These are phyloP conservation scores for Beauveria australis DNA, from an alignment of 2,329 filamentous ascomycete species.

Conservation along the genomic window DNA sequence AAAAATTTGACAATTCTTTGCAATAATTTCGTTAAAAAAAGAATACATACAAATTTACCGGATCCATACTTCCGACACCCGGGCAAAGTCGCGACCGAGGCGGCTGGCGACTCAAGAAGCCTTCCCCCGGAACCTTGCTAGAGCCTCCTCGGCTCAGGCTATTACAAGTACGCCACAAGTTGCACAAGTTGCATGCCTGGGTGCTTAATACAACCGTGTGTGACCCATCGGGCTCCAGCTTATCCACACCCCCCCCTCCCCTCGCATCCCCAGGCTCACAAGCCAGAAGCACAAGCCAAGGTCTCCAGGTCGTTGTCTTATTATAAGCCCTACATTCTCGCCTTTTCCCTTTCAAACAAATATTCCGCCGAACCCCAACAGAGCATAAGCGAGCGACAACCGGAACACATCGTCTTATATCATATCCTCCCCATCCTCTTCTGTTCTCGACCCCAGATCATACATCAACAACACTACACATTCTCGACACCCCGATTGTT, in stretches of 20 bases:
- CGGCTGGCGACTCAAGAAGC: neutral
- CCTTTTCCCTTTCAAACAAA: neutral
- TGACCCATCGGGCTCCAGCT: neutral
- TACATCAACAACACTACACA: neutral
- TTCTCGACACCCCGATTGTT: neutral
- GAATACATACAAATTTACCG: neutral
- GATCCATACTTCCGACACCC: slow-evolving; percentile 5
- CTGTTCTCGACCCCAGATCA: neutral
- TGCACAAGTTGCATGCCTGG: neutral
- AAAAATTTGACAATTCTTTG: neutral
- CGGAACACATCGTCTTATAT: slow-evolving; percentile 2
- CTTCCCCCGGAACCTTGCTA: neutral
- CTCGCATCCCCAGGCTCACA: slow-evolving; percentile 3
- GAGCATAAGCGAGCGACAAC: slow-evolving; percentile 7
- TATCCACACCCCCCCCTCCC: slow-evolving; percentile 1
- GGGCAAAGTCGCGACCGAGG: slow-evolving; percentile 5
- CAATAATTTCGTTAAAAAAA: neutral
- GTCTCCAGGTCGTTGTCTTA: slow-evolving; percentile 8
- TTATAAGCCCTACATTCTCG: slow-evolving; percentile 8
- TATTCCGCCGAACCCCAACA: neutral
- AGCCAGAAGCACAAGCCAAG: slow-evolving; percentile 7
- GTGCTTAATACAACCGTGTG: slow-evolving; percentile 4
- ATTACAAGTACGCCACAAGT: neutral
- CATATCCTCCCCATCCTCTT: neutral
- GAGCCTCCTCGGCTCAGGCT: neutral